Evolutionary conservation across 1,284 basidiomycete species (phyloP).

Genomic region (Peniophora sp.): DNA sequence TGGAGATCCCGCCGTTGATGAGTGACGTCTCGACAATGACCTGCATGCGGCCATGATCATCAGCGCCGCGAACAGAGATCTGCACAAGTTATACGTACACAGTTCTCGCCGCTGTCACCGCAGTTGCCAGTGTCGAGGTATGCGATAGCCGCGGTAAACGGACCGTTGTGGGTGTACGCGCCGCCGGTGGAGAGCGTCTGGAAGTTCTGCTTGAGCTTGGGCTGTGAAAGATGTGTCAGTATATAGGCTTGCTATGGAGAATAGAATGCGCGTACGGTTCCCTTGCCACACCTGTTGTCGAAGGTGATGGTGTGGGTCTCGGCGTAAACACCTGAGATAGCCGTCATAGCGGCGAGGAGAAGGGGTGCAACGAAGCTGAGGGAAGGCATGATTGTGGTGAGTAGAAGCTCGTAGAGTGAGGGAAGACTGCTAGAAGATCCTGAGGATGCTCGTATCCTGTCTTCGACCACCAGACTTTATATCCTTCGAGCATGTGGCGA

Average conservation of each 20-base stretch:
- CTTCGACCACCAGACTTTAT: too few species aligned
- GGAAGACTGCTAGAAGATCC: too few species aligned
- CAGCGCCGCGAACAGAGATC: slow-evolving; percentile 8
- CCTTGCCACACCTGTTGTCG: slow-evolving; percentile 1
- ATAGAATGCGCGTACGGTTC: background rate
- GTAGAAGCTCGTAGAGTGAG: background rate
- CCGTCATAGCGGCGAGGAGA: background rate
- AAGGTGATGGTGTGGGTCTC: slow-evolving; percentile 1
- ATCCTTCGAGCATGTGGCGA: too few species aligned
- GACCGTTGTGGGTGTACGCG: background rate
- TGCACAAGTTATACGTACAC: background rate
- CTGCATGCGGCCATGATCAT: slow-evolving; percentile 16
- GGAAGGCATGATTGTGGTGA: background rate
- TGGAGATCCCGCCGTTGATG: slow-evolving; percentile 8
- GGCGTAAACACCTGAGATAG: background rate
- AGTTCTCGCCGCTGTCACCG: slow-evolving; percentile 16
- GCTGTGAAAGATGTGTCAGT: background rate
- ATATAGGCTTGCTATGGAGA: too few species aligned
- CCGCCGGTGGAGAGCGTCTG: background rate
- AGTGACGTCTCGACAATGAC: slow-evolving; percentile 16
- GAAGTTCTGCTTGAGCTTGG: background rate
- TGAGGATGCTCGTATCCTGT: too few species aligned
- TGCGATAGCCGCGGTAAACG: background rate
- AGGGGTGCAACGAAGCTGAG: background rate
- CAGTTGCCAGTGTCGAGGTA: slow-evolving; percentile 5